phyloP scores from a whole-genome alignment of 306 rosid genomes.

The Glycyrrhiza uralensis region DNA sequence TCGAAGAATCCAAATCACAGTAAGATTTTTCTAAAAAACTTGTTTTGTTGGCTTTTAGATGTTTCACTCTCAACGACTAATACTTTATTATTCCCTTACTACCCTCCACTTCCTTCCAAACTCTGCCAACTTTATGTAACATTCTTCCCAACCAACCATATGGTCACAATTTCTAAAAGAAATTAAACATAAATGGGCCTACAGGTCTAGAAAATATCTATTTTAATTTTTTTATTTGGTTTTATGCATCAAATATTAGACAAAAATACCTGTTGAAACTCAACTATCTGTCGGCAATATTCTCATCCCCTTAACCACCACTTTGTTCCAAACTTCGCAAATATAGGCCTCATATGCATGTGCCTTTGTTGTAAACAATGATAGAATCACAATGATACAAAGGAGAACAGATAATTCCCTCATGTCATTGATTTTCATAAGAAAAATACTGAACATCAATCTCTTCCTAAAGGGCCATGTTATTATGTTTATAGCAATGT shows the following conservation, averaged over 20 bases:
- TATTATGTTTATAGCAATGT: neutral
- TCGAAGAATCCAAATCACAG: no score
- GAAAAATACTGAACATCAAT: neutral
- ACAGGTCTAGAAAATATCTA: neutral
- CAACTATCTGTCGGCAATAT: slow-evolving; percentile 34
- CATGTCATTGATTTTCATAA: neutral
- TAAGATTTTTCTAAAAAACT: no score
- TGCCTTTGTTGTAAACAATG: slow-evolving; percentile 26
- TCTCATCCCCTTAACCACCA: slow-evolving; percentile 19
- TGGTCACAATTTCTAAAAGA: slow-evolving; percentile 1
- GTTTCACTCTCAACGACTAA: slow-evolving; percentile 3
- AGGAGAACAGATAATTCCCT: neutral
- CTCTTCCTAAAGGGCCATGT: slow-evolving; percentile 1
- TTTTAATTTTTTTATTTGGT: neutral
- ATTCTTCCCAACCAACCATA: slow-evolving; percentile 28
- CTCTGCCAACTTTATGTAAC: slow-evolving; percentile 25
- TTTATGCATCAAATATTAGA: neutral
- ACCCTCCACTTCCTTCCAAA: slow-evolving; percentile 32
- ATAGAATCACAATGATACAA: slow-evolving; percentile 6
- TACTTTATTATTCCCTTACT: slow-evolving; percentile 15
- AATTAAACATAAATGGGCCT: slow-evolving; percentile 12
- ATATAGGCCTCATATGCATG: slow-evolving; percentile 26
- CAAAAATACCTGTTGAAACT: neutral
- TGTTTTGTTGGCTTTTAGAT: slow-evolving; percentile 23
- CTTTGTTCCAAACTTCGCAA: slow-evolving; percentile 14